Evolutionary conservation across 148 eudicot genomes (phyloP), one percentile per base, ranked within the genome.

Genomic region (Talinum fruticosum): DNA sequence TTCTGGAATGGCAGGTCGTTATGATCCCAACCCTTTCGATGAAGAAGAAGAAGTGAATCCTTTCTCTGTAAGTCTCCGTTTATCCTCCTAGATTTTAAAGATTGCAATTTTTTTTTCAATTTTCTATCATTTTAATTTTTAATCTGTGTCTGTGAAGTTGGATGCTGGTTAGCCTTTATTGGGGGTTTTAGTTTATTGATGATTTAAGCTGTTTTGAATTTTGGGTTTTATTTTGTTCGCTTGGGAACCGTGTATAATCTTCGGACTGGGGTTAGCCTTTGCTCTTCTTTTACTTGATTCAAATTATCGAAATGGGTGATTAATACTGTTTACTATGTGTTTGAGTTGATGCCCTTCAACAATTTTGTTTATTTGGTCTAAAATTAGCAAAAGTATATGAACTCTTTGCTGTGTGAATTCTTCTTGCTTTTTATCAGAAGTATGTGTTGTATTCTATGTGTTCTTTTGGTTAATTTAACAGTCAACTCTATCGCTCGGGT

Each of bases 1-100:
- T 66, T 75, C 47, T 41, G 36, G n/a, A 71, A 94, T 94, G 97
- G 94, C 98, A 28, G 66, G 66, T 64, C 89, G 94, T 59, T 88
- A 79, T 69, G 93, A 93, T 87, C 89, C 79, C 33, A 93, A 93
- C 81, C 98, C 98, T 28, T 93, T 93, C 67, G 97, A 86, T 10
- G 92, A 90, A 79, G 90, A 82, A 62, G 32, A 28, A 62, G 93
- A 93, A 83, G 96, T 87, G 47, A 93, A 93, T 80, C 97, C 97
- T 64, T 92, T 92, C 59, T 70, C 91, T 85, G 97, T 89, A 83
- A 71, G 84, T 73, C 2, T 10, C 66, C 66, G 19, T 34, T 66
- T 75, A 32, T 45, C 12, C 33, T 47, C 16, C 14, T 51, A 3
- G 8, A 24, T 45, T n/a, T 41, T 19, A 51, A 51, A 51, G n/a